Evolutionary conservation across 2,329 filamentous ascomycete species (phyloP).

Genomic region (Penicillium sp.): DNA sequence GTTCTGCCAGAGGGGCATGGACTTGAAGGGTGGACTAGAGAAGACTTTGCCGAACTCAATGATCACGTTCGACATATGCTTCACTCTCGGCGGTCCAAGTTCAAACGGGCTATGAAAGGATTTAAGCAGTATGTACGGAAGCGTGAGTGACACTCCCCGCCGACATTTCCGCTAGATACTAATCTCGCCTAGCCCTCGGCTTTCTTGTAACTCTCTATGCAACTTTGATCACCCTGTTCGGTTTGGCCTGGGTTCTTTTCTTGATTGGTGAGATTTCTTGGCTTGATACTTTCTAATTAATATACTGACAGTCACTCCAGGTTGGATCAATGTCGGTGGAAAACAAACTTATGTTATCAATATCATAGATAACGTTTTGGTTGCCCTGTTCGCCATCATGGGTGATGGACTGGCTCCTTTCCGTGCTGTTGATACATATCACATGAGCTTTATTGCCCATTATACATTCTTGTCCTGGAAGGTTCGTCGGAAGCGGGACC

Average conservation of each 20-base stretch:
- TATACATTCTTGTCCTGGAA: conserved; percentile 68
- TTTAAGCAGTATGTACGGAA: conserved; percentile 76
- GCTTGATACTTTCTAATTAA: background rate
- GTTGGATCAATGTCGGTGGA: conserved; percentile 79
- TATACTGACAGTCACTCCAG: conserved; percentile 26
- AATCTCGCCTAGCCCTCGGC: conserved; percentile 58
- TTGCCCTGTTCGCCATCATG: conserved; percentile 68
- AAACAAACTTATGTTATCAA: conserved; percentile 68
- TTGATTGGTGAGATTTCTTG: conserved; percentile 61
- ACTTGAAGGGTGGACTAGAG: conserved; percentile 70
- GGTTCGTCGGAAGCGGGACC: conserved; percentile 58
- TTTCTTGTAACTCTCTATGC: conserved; percentile 84
- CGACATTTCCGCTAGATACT: background rate
- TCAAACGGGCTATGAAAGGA: conserved; percentile 75
- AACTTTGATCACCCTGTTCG: conserved; percentile 77
- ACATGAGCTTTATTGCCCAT: conserved; percentile 77
- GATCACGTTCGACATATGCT: conserved; percentile 86
- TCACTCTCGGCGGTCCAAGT: conserved; percentile 73
- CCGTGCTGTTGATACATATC: conserved; percentile 77
- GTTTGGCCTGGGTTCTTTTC: conserved; percentile 86
- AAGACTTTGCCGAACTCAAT: conserved; percentile 74
- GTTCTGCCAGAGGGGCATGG: conserved; percentile 72
- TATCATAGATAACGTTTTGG: conserved; percentile 68
- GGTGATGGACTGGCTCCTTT: conserved; percentile 72
- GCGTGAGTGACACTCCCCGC: conserved; percentile 49